phyloP scores from a whole-genome alignment of 441 rosid species.

The Omphalea diandra region DNA sequence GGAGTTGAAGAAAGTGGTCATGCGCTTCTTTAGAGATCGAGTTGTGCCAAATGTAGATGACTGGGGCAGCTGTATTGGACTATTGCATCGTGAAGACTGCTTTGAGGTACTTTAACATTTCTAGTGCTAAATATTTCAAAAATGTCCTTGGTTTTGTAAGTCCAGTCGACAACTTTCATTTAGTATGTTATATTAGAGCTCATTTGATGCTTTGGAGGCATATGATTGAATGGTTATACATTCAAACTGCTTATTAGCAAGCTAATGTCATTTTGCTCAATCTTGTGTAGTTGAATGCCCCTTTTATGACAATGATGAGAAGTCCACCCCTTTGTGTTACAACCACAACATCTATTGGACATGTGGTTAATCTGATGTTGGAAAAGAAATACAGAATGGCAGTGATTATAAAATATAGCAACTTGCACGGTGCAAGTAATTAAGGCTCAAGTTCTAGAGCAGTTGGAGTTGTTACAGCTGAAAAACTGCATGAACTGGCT shows the following conservation, averaged over 20 bases:
- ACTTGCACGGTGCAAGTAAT: slow-evolving; percentile 27
- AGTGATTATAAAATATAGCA: slow-evolving; percentile 46
- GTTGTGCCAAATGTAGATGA: slow-evolving; percentile 70
- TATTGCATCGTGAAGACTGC: slow-evolving; percentile 76
- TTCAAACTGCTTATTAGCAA: not conserved
- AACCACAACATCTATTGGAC: slow-evolving; percentile 50
- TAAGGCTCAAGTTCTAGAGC: slow-evolving; percentile 39
- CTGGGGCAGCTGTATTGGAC: slow-evolving; percentile 63
- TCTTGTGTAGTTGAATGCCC: slow-evolving; percentile 55
- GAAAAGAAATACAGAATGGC: slow-evolving; percentile 68
- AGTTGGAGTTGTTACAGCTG: slow-evolving; percentile 64
- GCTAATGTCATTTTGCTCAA: slow-evolving; percentile 14
- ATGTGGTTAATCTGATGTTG: slow-evolving; percentile 55
- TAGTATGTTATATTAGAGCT: not conserved
- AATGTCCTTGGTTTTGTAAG: not conserved
- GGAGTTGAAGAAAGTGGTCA: slow-evolving; percentile 47
- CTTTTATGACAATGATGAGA: slow-evolving; percentile 64
- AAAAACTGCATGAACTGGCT: slow-evolving; percentile 43
- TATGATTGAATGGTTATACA: not conserved
- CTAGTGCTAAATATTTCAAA: slow-evolving; percentile 6
- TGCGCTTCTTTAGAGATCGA: slow-evolving; percentile 57
- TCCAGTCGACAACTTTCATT: not conserved
- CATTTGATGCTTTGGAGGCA: not conserved
- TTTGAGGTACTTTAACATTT: slow-evolving; percentile 37
- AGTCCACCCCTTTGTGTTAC: slow-evolving; percentile 65